Base-by-base conservation (phyloP, 129 eudicot genomes). In the Heracleum sosnowskyi region DNA sequence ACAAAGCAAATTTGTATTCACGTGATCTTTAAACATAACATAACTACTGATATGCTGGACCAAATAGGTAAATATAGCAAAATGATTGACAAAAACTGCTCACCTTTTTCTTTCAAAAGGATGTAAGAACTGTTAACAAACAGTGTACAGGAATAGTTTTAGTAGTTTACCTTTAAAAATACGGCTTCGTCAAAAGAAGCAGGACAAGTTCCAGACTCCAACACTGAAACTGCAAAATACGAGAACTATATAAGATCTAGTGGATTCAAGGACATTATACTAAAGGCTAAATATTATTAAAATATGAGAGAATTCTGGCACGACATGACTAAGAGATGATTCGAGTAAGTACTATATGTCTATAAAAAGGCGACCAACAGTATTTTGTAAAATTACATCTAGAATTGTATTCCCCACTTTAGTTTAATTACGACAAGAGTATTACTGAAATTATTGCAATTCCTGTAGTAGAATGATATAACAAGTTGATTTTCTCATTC, bases 101-200 rank as follows among this genome's bases (percentile, higher is more conserved):
- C 11, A n/a, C 68, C 33, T 62, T 26, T 33, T 35, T 62, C 69
- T 62, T 62, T 62, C 69, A 26, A 4, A 15, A 63, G 70, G 33
- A 63, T 26, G 16, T 5, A 12, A 62, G 17, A 12, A 63, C 35
- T 63, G 11, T 29, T 63, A 11, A 29, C 20, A 28, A 29, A 29
- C 70, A 60, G 29, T n/a, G 68, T 26, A 29, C 17, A 63, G 20
- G 36, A 63, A 55, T 55, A 55, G 37, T 63, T 63, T 60, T 28
- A 41, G 31, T 42, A 36, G 37, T 22, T 41, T 88, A 90, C 98
- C 97, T 91, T 88, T 82, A 93, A 81, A 60, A 85, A 74, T 79
- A 81, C 13, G 53, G 89, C 86, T 84, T 91, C 93, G 34, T 89
- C 93, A 18, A 81, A 24, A 2, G 82, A 66, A 24, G 87, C 73